Base-by-base conservation (phyloP, 2,329 filamentous ascomycete species). In the Alternaria viburni region DNA sequence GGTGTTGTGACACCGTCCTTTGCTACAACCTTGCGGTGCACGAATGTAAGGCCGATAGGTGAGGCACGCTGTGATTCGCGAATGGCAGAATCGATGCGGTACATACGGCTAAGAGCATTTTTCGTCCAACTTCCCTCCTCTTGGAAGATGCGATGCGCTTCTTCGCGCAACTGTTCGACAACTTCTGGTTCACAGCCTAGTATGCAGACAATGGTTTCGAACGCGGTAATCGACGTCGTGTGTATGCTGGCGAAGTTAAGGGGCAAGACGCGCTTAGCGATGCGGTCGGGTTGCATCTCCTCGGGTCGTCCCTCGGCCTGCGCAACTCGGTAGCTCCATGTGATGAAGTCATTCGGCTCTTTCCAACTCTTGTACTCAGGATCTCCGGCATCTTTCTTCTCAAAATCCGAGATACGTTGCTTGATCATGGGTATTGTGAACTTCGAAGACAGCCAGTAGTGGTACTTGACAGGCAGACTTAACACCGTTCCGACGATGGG, bases 1-100 rank as follows among this genome's bases (percentile, higher is more conserved):
- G 95, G 96, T 32, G 93, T 88, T 15, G 93, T 89, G 77, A 98
- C 97, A 32, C 90, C 89, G 49, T 98, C 86, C 66, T 87, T 88
- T 52, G 86, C 85, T n/a, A 76, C 69, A 0, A 87, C 84, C 64
- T 84, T 83, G 11, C 85, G 81, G 62, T 83, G 80, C 13, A 83
- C 74, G 7, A 86, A 77, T 0, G 81, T 83, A n/a, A 81, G 75
- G 12, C 81, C 78, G 45, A 87, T 84, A 57, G 83, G 81, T 69
- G 82, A 84, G 13, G 83, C 49, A 5, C 86, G 83, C 74, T 86
- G 83, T 32, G 83, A 86, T 71, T 87, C 86, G 28, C 85, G 83
- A 46, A 87, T 83, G 15, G 83, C 83, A 5, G 84, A 86, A 74
- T 87, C 86, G 30, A 84, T 76, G 5, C 82, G 81, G 52, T 83